Conservation (phyloP, 2,329 filamentous ascomycete species). For the Talaromyces sp. region DNA sequence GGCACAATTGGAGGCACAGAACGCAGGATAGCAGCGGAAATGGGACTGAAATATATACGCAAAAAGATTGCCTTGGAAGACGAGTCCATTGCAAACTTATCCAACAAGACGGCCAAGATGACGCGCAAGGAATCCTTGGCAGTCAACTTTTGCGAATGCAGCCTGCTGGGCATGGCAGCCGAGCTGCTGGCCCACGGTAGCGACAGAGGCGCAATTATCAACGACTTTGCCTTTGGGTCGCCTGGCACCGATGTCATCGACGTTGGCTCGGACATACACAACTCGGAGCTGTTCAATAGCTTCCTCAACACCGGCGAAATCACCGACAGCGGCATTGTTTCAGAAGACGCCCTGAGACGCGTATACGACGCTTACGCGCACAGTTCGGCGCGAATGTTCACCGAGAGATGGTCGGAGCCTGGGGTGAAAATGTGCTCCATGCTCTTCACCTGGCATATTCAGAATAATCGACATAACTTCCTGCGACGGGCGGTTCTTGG, state of each 20-base stretch:
- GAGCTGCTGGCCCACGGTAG: conserved; percentile 19
- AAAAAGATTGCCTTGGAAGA: conserved; percentile 18
- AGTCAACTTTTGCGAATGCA: conserved; percentile 26
- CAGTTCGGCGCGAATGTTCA: conserved; percentile 16
- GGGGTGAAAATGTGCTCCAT: conserved; percentile 15
- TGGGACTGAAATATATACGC: conserved; percentile 17
- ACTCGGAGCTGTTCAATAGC: conserved; percentile 20
- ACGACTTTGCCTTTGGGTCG: conserved; percentile 19
- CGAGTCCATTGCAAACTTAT: conserved; percentile 12
- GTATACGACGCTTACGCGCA: conserved; percentile 22
- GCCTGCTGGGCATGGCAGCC: conserved; percentile 41
- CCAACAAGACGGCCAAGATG: conserved; percentile 13
- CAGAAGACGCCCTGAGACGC: conserved; percentile 16
- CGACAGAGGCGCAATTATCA: conserved; percentile 17
- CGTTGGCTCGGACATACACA: conserved; percentile 16
- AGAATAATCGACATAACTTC: conserved; percentile 19
- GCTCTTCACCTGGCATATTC: conserved; percentile 21
- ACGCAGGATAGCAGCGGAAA: conserved; percentile 11
- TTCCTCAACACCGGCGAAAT: conserved; percentile 20
- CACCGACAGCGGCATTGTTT: conserved; percentile 16
- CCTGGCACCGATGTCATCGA: conserved; percentile 19
- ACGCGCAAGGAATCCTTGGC: conserved; percentile 15
- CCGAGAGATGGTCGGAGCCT: conserved; percentile 20
- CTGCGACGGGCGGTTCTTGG: conserved; percentile 16
- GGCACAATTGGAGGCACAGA: conserved; percentile 13